Percentiles rank a stretch among this genome's conserved stretches.
phyloP scores from a whole-genome alignment of 768 basidiomycete species.

The Neoboletus brunneissimus region DNA sequence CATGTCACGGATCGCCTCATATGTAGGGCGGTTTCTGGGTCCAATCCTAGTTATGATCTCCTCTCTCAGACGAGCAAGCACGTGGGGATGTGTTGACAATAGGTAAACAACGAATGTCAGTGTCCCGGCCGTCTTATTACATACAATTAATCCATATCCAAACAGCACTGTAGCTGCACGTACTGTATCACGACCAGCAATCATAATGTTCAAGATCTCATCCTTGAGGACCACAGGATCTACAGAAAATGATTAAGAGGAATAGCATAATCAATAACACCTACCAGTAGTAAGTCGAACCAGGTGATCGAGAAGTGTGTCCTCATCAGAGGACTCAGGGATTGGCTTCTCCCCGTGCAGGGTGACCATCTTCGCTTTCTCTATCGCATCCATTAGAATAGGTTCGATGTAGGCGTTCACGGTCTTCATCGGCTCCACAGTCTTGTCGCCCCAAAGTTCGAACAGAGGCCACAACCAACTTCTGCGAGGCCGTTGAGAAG shows the following conservation, averaged over 20 bases:
- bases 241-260: conserved; percentile 2
- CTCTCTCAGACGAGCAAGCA: conserved; percentile 46
- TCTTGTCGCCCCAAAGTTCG: conserved; percentile 49
- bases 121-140: conserved; percentile 39
- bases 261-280: conserved; percentile 20
- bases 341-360: conserved; percentile 21
- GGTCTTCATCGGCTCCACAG: conserved; percentile 47
- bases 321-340: conserved; percentile 38
- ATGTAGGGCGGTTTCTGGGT: conserved; percentile 44
- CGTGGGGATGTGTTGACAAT: conserved; percentile 49
- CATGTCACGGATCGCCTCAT: conserved; percentile 57
- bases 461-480: conserved; percentile 53
- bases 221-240: conserved; percentile 31
- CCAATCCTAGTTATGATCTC: conserved; percentile 57
- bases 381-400: conserved; percentile 42
- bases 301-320: conserved; percentile 55
- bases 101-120: conserved; percentile 40
- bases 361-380: conserved; percentile 33
- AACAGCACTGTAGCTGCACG: background rate
- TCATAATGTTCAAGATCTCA: conserved; percentile 35
- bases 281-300: conserved; percentile 47
- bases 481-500: conserved; percentile 41
- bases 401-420: conserved; percentile 54
- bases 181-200: conserved; percentile 33
- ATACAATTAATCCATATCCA: background rate